Evolutionary conservation across 2,329 filamentous ascomycete genomes (phyloP).

Genomic region (Colletotrichum paranaense): DNA sequence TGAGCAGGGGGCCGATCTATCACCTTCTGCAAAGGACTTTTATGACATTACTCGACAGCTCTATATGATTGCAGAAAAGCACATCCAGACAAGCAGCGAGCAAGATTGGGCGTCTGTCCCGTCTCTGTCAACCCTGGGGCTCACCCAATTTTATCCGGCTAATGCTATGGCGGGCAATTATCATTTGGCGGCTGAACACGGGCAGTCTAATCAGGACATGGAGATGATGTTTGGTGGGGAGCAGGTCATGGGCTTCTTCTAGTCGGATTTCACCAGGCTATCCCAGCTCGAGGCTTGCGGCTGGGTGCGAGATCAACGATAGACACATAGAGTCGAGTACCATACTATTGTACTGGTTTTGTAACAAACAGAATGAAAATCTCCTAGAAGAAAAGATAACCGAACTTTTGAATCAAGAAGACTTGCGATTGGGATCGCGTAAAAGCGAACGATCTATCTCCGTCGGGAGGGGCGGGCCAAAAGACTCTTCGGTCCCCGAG

Average conservation of each 20-base stretch:
- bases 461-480: neutral
- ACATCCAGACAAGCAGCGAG: neutral
- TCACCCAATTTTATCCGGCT: conserved; percentile 3
- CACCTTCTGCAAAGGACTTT: neutral
- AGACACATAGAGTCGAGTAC: too few species aligned
- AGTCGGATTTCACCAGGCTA: neutral
- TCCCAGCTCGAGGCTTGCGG: too few species aligned
- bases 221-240: conserved; percentile 7
- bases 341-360: too few species aligned
- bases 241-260: neutral
- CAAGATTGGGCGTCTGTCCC: neutral
- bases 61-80: neutral
- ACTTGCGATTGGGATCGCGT: neutral
- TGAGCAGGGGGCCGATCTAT: neutral
- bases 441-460: neutral
- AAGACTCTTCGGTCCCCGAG: neutral
- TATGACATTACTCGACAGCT: neutral
- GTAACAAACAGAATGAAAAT: too few species aligned
- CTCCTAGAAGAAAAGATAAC: neutral
- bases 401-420: neutral
- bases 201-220: neutral
- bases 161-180: neutral
- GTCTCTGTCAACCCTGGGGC: neutral
- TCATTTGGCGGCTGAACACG: neutral
- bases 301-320: too few species aligned